Percentiles rank a stretch among this genome's conserved stretches.
Evolutionary conservation across 371 early-diverging fungal species (phyloP).

Genomic region (Mortierella sp.): DNA sequence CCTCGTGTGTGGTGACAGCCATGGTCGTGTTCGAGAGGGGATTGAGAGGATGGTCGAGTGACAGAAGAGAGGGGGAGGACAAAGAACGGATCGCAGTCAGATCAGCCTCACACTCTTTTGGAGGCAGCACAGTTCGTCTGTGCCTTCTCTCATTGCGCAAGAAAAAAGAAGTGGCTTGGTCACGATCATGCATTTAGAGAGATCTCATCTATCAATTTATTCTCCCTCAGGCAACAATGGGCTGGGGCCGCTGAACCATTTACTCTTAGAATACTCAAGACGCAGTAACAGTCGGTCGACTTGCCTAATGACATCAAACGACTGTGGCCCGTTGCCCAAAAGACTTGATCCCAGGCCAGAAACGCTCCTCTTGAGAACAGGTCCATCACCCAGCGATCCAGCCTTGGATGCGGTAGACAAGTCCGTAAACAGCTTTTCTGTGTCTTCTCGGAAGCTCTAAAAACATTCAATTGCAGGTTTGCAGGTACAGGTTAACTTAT

Average conservation of each 20-base stretch:
- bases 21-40: conserved; percentile 16
- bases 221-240: neutral
- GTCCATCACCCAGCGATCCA: conserved; percentile 43
- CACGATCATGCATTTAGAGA: neutral
- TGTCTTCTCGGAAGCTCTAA: conserved; percentile 67
- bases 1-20: conserved; percentile 40
- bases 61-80: neutral
- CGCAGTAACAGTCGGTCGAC: conserved; percentile 74
- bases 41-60: conserved; percentile 3
- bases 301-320: conserved; percentile 61
- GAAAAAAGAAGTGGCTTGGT: conserved; percentile 10
- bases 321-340: conserved; percentile 37
- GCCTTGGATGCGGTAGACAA: conserved; percentile 59
- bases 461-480: neutral
- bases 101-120: conserved; percentile 1
- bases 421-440: conserved; percentile 67
- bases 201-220: neutral
- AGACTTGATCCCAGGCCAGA: conserved; percentile 46
- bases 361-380: conserved; percentile 27
- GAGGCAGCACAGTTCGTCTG: neutral
- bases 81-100: neutral
- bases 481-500: neutral
- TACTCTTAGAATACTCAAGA: conserved; percentile 74
- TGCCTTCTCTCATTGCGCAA: neutral
- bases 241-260: conserved; percentile 25